Evolutionary conservation across 1,284 basidiomycete genomes (phyloP).

Genomic region (Moesziomyces sp.): DNA sequence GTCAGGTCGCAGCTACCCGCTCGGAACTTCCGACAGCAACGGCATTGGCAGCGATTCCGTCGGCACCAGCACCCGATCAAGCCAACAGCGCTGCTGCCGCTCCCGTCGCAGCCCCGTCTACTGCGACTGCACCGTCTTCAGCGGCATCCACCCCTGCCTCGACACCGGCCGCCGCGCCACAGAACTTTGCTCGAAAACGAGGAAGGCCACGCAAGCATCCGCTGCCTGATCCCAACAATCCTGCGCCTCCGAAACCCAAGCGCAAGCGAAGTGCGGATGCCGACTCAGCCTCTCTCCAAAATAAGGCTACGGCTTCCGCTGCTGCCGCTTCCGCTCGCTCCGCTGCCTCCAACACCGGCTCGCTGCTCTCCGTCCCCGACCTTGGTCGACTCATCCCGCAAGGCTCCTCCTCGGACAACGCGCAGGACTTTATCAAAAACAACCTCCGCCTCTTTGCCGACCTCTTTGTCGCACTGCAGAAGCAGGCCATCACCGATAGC

Average conservation of each 20-base stretch:
- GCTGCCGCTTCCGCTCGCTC: conserved; percentile 35
- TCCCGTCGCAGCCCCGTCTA: neutral
- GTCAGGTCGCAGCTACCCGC: neutral
- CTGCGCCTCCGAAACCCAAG: conserved; percentile 18
- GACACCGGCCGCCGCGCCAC: conserved; percentile 27
- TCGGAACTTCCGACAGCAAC: neutral
- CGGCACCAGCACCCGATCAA: no score
- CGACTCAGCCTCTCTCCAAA: conserved; percentile 16
- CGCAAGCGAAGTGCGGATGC: conserved; percentile 29
- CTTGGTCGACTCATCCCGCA: conserved; percentile 48
- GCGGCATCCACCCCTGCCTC: conserved; percentile 33
- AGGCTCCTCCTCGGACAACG: conserved; percentile 32
- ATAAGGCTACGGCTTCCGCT: conserved; percentile 15
- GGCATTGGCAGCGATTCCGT: neutral
- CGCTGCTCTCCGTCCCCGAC: conserved; percentile 40
- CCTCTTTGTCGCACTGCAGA: conserved; percentile 48
- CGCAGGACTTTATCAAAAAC: conserved; percentile 39
- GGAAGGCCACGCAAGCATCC: conserved; percentile 45
- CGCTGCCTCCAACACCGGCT: conserved; percentile 24
- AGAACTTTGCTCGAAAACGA: conserved; percentile 29
- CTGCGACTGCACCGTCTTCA: conserved; percentile 16
- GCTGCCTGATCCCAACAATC: conserved; percentile 34
- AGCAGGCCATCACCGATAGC: conserved; percentile 35
- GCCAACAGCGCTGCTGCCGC: neutral
- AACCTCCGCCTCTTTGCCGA: conserved; percentile 45